A percentile compares a stretch with the other conserved stretches of the same genome.
These are phyloP conservation scores for Ascochyta lentis DNA, from an alignment of 2,329 filamentous ascomycete species.

Conservation along the genomic window DNA sequence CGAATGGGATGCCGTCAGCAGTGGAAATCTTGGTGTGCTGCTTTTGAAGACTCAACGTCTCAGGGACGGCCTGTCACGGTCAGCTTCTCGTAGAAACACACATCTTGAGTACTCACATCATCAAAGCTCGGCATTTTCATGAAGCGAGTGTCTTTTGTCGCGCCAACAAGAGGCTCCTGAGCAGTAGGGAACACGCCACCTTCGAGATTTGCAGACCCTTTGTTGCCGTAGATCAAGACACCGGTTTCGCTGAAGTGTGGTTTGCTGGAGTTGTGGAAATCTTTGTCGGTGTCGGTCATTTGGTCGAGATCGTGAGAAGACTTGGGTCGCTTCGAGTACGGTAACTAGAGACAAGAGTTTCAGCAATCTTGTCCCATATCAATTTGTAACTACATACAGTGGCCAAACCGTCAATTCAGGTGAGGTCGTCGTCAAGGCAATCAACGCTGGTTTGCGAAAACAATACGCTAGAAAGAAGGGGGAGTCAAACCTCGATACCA, in stretches of 20 bases:
- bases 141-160: constrained; percentile 69
- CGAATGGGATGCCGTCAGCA: constrained; percentile 65
- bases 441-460: constrained; percentile 49
- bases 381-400: constrained; percentile 56
- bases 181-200: constrained; percentile 62
- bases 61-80: constrained; percentile 59
- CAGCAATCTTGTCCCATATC: constrained; percentile 48
- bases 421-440: constrained; percentile 43
- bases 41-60: constrained; percentile 63
- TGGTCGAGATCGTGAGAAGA: constrained; percentile 68
- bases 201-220: constrained; percentile 51
- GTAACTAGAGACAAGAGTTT: constrained; percentile 70
- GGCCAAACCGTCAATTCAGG: constrained; percentile 41
- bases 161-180: constrained; percentile 66
- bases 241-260: constrained; percentile 81
- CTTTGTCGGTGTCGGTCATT: constrained; percentile 68
- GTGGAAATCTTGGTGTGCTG: constrained; percentile 55
- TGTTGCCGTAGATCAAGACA: constrained; percentile 69
- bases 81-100: constrained; percentile 21
- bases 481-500: constrained; percentile 89
- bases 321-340: constrained; percentile 81
- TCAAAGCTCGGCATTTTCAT: constrained; percentile 63
- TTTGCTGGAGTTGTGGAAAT: constrained; percentile 76
- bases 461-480: constrained; percentile 48
- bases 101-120: constrained; percentile 43